These are phyloP conservation scores for Ceratobasidium sp. DNA, from an alignment of 1,284 basidiomycete genomes.

Conservation along the genomic window DNA sequence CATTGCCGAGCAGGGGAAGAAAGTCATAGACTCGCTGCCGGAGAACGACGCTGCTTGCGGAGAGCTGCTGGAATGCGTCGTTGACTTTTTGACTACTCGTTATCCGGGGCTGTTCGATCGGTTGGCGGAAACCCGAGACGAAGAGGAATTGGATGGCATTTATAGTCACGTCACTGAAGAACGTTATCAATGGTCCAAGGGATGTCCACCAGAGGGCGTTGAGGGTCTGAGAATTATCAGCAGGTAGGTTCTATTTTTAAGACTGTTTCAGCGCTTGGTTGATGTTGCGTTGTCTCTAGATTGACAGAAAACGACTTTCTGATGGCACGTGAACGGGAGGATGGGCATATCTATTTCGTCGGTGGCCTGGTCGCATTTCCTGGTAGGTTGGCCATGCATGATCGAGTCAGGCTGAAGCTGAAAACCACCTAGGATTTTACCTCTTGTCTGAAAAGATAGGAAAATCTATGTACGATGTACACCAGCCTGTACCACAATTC, in stretches of 20 bases:
- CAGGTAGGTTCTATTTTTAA: slow-evolving; percentile 45
- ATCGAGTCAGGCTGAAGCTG: background rate
- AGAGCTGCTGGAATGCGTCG: slow-evolving; percentile 52
- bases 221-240: slow-evolving; percentile 50
- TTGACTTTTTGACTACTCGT: slow-evolving; percentile 53
- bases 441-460: slow-evolving; percentile 53
- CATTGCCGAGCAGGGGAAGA: slow-evolving; percentile 51
- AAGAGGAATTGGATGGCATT: slow-evolving; percentile 46
- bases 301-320: slow-evolving; percentile 55
- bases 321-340: slow-evolving; percentile 52
- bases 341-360: slow-evolving; percentile 53
- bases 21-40: slow-evolving; percentile 53
- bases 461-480: slow-evolving; percentile 50
- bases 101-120: slow-evolving; percentile 53
- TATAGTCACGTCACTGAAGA: slow-evolving; percentile 52
- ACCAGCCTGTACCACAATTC: slow-evolving; percentile 54
- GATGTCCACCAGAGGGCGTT: slow-evolving; percentile 44
- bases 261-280: background rate
- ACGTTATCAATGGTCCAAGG: slow-evolving; percentile 37
- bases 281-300: slow-evolving; percentile 42
- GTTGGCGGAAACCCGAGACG: slow-evolving; percentile 37
- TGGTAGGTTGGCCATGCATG: slow-evolving; percentile 44
- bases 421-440: slow-evolving; percentile 49
- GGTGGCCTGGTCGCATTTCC: slow-evolving; percentile 55
- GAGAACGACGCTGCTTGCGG: slow-evolving; percentile 53